Conservation (phyloP, 2,329 filamentous ascomycete species). For the Xylaria polymorpha region DNA sequence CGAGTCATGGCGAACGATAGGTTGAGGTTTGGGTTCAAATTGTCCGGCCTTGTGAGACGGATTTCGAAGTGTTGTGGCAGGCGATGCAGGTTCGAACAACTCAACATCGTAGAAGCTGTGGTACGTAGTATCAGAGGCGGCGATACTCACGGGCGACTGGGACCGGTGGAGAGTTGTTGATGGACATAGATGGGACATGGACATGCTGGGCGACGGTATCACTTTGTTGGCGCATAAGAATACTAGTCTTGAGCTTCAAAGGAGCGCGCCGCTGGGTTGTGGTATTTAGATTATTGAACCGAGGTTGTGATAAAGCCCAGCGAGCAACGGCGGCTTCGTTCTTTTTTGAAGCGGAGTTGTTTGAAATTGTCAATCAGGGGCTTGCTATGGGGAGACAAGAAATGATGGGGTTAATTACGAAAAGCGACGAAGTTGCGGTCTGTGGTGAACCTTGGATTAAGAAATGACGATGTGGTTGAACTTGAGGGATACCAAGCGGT, state of each 20-base stretch:
- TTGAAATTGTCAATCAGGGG: background rate
- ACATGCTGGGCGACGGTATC: conserved; percentile 41
- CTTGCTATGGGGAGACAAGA: conserved; percentile 27
- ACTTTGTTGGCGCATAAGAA: conserved; percentile 30
- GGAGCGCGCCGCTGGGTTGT: background rate
- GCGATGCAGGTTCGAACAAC: conserved; percentile 56
- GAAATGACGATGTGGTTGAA: conserved; percentile 23
- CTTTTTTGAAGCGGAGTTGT: conserved; percentile 26
- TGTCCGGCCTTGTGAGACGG: conserved; percentile 42
- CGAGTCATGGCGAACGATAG: conserved; percentile 68
- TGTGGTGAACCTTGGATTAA: conserved; percentile 31
- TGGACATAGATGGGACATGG: conserved; percentile 46
- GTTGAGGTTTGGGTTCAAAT: conserved; percentile 51
- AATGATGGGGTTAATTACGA: conserved; percentile 30
- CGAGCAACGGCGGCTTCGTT: background rate
- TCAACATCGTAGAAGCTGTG: conserved; percentile 66
- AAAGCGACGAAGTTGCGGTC: conserved; percentile 35
- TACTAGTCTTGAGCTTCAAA: background rate
- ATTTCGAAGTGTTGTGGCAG: conserved; percentile 30
- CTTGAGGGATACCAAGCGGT: conserved; percentile 22
- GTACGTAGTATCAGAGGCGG: conserved; percentile 63
- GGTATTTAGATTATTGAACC: background rate
- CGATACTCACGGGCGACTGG: conserved; percentile 56
- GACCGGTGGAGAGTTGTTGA: conserved; percentile 45
- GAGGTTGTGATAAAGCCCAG: background rate